Base-by-base conservation (phyloP, 768 basidiomycete species). In the Mycena latifolia region DNA sequence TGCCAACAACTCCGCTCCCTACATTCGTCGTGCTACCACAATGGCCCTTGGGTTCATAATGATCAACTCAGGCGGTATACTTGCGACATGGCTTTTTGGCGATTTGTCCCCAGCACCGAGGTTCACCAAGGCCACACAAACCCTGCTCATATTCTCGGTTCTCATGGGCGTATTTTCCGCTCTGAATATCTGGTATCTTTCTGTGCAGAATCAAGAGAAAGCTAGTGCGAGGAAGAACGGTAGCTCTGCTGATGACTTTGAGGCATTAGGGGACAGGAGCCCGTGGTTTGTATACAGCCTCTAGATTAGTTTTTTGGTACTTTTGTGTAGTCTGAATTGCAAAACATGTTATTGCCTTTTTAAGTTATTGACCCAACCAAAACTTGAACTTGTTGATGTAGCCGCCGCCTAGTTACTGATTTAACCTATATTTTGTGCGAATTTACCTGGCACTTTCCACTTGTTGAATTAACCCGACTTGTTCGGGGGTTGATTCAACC, bases 1-100 rank as follows among this genome's bases (percentile, higher is more conserved):
- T 57, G 84, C 88, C 14, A 90, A 90, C 76, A 90, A 90, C 77
- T 80, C 85, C 9, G 78, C 84, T 8, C 89, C 89, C 0, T 80
- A 88, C 65, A 75, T 81, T 46, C 80, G 87, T 29, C 84, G 89
- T 20, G 89, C 88, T 1, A 88, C 88, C 0, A 79, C 84, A 35
- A 80, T 89, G 55, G 88, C 88, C 20, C 80, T 89, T 27, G 82
- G 82, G 1, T 86, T 88, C 66, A 85, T 86, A 68, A 80, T 85
- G 80, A 85, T 85, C 25, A 89, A 89, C 71, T 77, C 81, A 0
- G 88, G 88, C 14, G 88, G 87, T 2, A 88, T 90, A 51, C 83
- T 89, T 35, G 81, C 84, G 0, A 89, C 87, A 0, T 89, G 88
- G 88, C 81, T 88, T 11, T 73, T 89, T 31, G 88, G 87, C 14